Base-by-base conservation (phyloP, 2,329 filamentous ascomycete genomes). In the Alternaria conjuncta region DNA sequence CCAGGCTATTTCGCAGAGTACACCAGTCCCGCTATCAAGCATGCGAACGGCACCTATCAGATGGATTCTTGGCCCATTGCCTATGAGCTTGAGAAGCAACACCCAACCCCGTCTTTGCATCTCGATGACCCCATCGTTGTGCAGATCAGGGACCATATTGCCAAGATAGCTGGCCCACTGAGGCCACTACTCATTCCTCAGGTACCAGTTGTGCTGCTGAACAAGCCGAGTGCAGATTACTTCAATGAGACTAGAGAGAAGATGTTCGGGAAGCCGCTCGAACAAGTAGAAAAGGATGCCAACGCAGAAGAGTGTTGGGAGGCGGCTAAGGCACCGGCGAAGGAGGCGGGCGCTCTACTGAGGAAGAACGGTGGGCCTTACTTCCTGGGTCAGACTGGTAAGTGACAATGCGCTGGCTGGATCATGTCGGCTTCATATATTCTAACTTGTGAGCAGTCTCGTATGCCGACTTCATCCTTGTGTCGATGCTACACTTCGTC, bases 61-160 rank as follows among this genome's bases (percentile, higher is more conserved):
- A 91, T 89, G 86, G 89, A 93, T 73, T 90, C 88, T 2, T 81
- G 79, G 65, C 79, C 80, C 46, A 93, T 93, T 66, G 88, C 86
- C 13, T 68, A 74, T 5, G 82, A 82, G 18, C 82, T 93, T 32
- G 90, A 93, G 71, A 79, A 83, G 57, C 78, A 80, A 0, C 82
- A 91, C 66, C 90, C 90, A 0, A 77, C 82, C 21, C 89, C 89
- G 0, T 81, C 86, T 0, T 74, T 91, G 2, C 84, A 86, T 65
- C 80, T 92, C 3, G 85, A 90, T 68, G 84, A 86, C 0, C 84
- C 85, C 0, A 78, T 84, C 43, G 80, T 85, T 2, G 46, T 76
- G 43, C 82, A 81, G 64, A 73, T 90, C 2, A 77, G 83, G 25
- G 77, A 78, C 1, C 66, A 84, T 10, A 72, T 87, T 23, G 20